Evolutionary conservation across 2,329 filamentous ascomycete genomes (phyloP).

Genomic region (Xylariaceae sp.): DNA sequence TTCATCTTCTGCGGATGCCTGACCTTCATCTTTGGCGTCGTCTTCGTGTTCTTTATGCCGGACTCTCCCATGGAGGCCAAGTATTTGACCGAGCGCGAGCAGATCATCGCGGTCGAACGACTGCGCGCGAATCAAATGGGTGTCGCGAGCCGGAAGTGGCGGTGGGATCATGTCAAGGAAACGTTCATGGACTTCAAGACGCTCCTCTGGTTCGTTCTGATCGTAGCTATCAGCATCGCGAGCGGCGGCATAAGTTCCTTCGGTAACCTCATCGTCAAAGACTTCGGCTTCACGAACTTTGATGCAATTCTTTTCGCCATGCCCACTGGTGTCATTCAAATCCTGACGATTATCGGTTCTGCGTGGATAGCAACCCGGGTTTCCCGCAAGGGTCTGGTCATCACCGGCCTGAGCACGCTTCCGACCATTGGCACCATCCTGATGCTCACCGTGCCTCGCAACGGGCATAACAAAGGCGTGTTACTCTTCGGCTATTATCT

Average conservation of each 20-base stretch:
- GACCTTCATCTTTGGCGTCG: conserved; percentile 45
- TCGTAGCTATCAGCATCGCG: conserved; percentile 46
- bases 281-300: conserved; percentile 36
- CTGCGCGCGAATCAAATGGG: conserved; percentile 73
- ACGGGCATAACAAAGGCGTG: conserved; percentile 38
- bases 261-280: conserved; percentile 36
- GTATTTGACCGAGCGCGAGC: conserved; percentile 61
- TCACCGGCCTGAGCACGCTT: conserved; percentile 32
- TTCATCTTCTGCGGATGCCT: conserved; percentile 46
- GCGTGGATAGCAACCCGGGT: conserved; percentile 40
- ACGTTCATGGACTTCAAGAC: conserved; percentile 40
- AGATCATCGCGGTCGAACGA: conserved; percentile 63
- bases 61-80: conserved; percentile 58
- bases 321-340: conserved; percentile 34
- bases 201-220: conserved; percentile 56
- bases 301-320: conserved; percentile 37
- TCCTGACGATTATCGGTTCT: conserved; percentile 26
- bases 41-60: conserved; percentile 56
- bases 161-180: conserved; percentile 60
- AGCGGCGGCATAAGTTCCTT: conserved; percentile 34
- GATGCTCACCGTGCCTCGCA: conserved; percentile 42
- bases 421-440: conserved; percentile 39
- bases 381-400: conserved; percentile 40
- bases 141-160: conserved; percentile 66
- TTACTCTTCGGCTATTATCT: conserved; percentile 49